Percentiles rank a stretch among this genome's conserved stretches.
phyloP scores from a whole-genome alignment of 129 eudicot genomes.

The Escallonia rubra region DNA sequence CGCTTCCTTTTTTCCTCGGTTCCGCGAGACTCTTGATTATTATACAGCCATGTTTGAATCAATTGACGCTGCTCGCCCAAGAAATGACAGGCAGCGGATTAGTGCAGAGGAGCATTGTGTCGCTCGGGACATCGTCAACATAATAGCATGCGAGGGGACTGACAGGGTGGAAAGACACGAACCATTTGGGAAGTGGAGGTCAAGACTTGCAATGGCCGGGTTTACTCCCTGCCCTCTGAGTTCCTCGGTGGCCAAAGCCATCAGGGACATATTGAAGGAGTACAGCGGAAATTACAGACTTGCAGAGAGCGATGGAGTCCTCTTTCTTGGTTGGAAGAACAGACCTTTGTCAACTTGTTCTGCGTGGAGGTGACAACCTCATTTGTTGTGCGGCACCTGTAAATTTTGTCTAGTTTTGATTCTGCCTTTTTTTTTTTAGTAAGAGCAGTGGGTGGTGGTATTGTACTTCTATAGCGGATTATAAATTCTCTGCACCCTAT shows the following conservation, averaged over 20 bases:
- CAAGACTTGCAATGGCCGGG: conserved; percentile 49
- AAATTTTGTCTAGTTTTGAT: conserved; percentile 4
- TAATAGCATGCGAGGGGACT: conserved; percentile 46
- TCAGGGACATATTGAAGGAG: conserved; percentile 28
- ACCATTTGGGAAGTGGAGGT: conserved; percentile 52
- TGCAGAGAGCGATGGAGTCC: conserved; percentile 32
- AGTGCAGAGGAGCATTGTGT: conserved; percentile 58
- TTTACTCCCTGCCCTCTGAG: conserved; percentile 35
- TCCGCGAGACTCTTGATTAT: conserved; percentile 49
- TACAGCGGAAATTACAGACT: conserved; percentile 30
- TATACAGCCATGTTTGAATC: conserved; percentile 62
- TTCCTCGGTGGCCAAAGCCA: conserved; percentile 16
- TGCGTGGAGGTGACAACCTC: conserved; percentile 41
- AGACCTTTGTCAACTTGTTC: conserved; percentile 45
- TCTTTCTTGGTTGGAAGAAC: conserved; percentile 50
- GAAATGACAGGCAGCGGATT: conserved; percentile 42
- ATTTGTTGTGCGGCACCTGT: conserved; percentile 3
- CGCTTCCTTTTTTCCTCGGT: conserved; percentile 35
- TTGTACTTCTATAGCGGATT: neutral
- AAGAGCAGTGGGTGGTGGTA: neutral
- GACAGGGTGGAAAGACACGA: conserved; percentile 65
- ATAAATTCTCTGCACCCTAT: too few relatives aligned
- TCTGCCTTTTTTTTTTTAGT: neutral
- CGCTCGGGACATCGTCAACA: conserved; percentile 54
- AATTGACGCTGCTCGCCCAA: conserved; percentile 39